These are phyloP conservation scores for Glutinoglossum americanum DNA, from an alignment of 495 filamentous ascomycete genomes.

Conservation along the genomic window DNA sequence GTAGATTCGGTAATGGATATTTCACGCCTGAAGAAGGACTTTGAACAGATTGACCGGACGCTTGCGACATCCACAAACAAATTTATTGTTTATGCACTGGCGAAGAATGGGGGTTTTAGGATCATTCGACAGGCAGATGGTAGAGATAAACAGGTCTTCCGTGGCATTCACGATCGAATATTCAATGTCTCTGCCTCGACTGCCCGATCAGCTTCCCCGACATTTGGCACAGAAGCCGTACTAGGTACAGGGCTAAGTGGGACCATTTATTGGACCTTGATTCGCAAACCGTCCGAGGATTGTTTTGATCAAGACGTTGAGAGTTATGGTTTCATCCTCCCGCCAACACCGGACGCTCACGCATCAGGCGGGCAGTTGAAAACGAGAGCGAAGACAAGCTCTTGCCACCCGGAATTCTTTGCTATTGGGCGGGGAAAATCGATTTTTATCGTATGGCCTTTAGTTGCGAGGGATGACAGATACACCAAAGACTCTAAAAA, in stretches of 20 bases:
- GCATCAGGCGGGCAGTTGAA: slow-evolving; percentile 78
- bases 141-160: slow-evolving; percentile 71
- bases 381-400: slow-evolving; percentile 77
- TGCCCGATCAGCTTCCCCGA: slow-evolving; percentile 24
- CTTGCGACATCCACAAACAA: slow-evolving; percentile 73
- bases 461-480: slow-evolving; percentile 44
- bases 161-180: slow-evolving; percentile 65
- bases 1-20: slow-evolving; percentile 66
- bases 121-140: slow-evolving; percentile 90
- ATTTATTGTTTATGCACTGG: slow-evolving; percentile 83
- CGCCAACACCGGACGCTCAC: slow-evolving; percentile 58
- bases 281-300: slow-evolving; percentile 48
- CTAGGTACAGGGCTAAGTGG: slow-evolving; percentile 87
- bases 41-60: slow-evolving; percentile 89
- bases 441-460: slow-evolving; percentile 76
- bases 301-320: slow-evolving; percentile 47
- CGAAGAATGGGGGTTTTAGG: slow-evolving; percentile 73
- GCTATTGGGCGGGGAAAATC: slow-evolving; percentile 88
- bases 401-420: slow-evolving; percentile 75
- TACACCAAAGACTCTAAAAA: slow-evolving; percentile 37
- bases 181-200: slow-evolving; percentile 79
- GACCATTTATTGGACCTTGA: slow-evolving; percentile 74
- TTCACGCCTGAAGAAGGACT: slow-evolving; percentile 84
- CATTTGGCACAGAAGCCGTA: slow-evolving; percentile 43
- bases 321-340: slow-evolving; percentile 59